Base-by-base conservation (phyloP, 2,329 filamentous ascomycete genomes). In the Colletotrichum sansevieriae region DNA sequence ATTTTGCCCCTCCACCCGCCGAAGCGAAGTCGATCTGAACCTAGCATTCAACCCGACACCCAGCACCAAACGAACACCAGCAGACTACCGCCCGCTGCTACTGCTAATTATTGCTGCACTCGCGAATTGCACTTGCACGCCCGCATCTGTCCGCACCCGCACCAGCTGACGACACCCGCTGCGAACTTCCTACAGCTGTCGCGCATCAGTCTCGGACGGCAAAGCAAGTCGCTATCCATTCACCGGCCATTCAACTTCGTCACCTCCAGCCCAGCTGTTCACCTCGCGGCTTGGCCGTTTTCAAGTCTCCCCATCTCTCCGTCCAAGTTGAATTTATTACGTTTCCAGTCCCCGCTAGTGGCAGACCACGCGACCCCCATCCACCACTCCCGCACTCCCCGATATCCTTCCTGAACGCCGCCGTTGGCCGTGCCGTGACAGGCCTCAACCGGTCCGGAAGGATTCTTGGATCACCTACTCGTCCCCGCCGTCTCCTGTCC, bases 1-100 rank as follows among this genome's bases (percentile, higher is more conserved):
- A 68, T 64, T 67, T 66, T 51, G 64, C 64, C 64, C 64, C 58
- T 67, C 49, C 59, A 58, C 18, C 49, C 41, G 43, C 49, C 49
- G 49, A 63, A 47, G 57, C 57, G 43, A 39, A 49, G 57, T 47
- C 57, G 44, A 60, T 60, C 57, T 60, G 43, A 60, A 60, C 18
- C 18, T 18, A 18, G 57, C 57, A 60, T 41, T 11, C 52, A 22
- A 41, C 52, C 52, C 35, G 52, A 29, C 47, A 25, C 47, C 47
- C 52, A 37, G 44, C 46, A n/a, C 13, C 47, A 3, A 33, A 15
- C 20, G 35, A 52, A 22, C 47, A 35, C 29, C 33, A 18, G 13
- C 46, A 55, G 20, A 35, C 51, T 51, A 35, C 33, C 35, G 12
- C 3, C 44, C 5, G n/a, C 43, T 44, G 29, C 37, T 11, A 2